Base-by-base conservation (phyloP, 2,329 filamentous ascomycete species). In the Sporothrix euskadiensis region DNA sequence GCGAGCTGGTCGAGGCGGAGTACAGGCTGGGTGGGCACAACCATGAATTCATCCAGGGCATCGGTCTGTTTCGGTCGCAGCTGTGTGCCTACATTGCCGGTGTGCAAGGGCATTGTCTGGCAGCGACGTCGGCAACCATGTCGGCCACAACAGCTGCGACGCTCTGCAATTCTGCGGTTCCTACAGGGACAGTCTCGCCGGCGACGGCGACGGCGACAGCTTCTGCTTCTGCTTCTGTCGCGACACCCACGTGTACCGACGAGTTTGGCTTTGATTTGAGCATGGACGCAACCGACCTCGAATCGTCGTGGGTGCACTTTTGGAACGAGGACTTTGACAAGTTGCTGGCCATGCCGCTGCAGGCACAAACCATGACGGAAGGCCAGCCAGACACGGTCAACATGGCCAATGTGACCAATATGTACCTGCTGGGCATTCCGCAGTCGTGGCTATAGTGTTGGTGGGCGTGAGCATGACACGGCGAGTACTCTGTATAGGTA, bases 241-340 rank as follows among this genome's bases (percentile, higher is more conserved):
- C n/a, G 12, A 56, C 8, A 6, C 22, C 52, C 5, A 4, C 22
- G 3, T 19, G 14, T 1, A 26, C 16, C 2, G 63, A 47, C 22
- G 63, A 66, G 22, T 66, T 54, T 4, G 71, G 54, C 2, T 52
- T 71, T 26, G 59, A 73, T 47, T 30, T 35, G 35, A 54, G 4
- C 39, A 22, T 61, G n/a, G 71, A 72, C 19, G 16, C 71, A 3
- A 44, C 39, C 0, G 66, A 73, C 8, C 61, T 74, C 1, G 73
- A 74, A 26, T 72, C 57, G 30, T 74, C 73, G n/a, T 74, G 73
- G 73, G 71, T 71, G 19, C 30, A 69, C 39, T 35, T 74, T 4
- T 74, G 73, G 73, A 73, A 73, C 68, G 73, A 74, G 35, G 73
- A 74, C 41, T 63, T 74, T 54, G 68, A 61, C 9, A 54, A n/a